phyloP scores from a whole-genome alignment of 2,329 filamentous ascomycete genomes.

The Verticillium isaacii region DNA sequence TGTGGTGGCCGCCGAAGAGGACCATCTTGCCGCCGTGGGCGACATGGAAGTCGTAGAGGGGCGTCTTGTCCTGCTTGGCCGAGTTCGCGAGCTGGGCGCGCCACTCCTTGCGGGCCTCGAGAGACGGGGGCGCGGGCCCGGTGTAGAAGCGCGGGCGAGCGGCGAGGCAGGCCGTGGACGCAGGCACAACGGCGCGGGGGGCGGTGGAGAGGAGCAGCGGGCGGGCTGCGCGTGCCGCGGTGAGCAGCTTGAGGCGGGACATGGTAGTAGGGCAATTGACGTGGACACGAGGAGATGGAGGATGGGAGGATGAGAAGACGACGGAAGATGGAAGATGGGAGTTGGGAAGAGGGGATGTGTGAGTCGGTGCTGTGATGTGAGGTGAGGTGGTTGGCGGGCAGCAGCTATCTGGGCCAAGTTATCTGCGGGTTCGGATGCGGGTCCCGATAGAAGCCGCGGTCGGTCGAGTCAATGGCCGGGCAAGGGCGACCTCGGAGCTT shows the following conservation, averaged over 20 bases:
- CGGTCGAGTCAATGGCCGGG: not conserved
- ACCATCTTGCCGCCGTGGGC: constrained; percentile 87
- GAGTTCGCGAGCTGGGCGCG: constrained; percentile 15
- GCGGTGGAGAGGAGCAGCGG: not conserved
- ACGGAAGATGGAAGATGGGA: not conserved
- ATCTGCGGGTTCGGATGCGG: not conserved
- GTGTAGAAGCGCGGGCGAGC: not conserved
- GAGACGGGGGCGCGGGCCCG: not conserved
- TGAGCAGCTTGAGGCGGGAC: not conserved
- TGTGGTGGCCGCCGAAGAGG: constrained; percentile 87
- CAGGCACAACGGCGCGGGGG: not conserved
- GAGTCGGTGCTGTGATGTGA: not conserved
- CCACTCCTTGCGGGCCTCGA: constrained; percentile 5
- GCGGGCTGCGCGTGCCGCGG: not conserved
- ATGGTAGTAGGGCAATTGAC: not conserved
- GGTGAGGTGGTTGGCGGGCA: not conserved
- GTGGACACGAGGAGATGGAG: not conserved
- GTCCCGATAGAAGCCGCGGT: not conserved
- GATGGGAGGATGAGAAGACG: not conserved
- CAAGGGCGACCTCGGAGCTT: not conserved
- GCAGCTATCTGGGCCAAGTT: not conserved
- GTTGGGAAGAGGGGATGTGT: not conserved
- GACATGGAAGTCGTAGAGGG: constrained; percentile 74
- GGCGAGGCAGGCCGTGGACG: not conserved
- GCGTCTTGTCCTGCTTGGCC: constrained; percentile 54